A percentile compares a stretch with the other conserved stretches of the same genome.
phyloP scores from a whole-genome alignment of 225 moss, liverwort and hornwort genomes.

The Lunularia cruciata region DNA sequence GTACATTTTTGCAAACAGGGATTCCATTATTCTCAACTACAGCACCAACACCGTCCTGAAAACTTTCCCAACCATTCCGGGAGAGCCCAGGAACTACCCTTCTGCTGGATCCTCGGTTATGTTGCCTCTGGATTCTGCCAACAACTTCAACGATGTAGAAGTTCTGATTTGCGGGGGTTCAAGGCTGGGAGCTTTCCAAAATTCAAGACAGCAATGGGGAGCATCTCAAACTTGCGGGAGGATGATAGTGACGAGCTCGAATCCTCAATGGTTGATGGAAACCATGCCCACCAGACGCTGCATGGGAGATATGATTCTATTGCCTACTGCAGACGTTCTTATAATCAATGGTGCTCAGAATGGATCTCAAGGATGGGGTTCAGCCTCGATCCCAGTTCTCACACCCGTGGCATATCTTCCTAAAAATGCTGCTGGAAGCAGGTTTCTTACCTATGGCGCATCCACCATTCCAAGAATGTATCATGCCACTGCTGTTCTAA shows the following conservation, averaged over 20 bases:
- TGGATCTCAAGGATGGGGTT: slow-evolving; percentile 61
- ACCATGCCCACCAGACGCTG: slow-evolving; percentile 57
- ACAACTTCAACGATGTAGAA: slow-evolving; percentile 37
- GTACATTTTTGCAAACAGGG: slow-evolving; percentile 69
- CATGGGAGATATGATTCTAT: slow-evolving; percentile 76
- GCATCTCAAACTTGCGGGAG: slow-evolving; percentile 59
- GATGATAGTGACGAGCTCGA: slow-evolving; percentile 29
- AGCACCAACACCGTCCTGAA: slow-evolving; percentile 36
- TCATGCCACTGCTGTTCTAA: slow-evolving; percentile 73
- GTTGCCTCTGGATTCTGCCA: slow-evolving; percentile 39
- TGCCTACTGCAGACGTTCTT: slow-evolving; percentile 57
- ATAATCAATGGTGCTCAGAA: slow-evolving; percentile 67
- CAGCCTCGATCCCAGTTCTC: slow-evolving; percentile 43
- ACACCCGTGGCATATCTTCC: slow-evolving; percentile 49
- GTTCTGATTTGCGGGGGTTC: slow-evolving; percentile 77
- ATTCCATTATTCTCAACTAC: slow-evolving; percentile 63
- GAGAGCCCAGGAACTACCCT: slow-evolving; percentile 71
- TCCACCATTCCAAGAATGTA: slow-evolving; percentile 55
- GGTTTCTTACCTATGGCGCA: slow-evolving; percentile 42
- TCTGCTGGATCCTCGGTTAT: slow-evolving; percentile 68
- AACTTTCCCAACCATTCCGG: slow-evolving; percentile 39
- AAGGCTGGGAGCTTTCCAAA: slow-evolving; percentile 37
- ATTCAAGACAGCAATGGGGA: neutral
- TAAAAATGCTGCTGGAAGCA: neutral
- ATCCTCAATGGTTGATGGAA: slow-evolving; percentile 63